Evolutionary conservation across 352 stramenopile species (phyloP), one percentile per base, ranked within the genome.

Genomic region (Phytopythium oedochilum): DNA sequence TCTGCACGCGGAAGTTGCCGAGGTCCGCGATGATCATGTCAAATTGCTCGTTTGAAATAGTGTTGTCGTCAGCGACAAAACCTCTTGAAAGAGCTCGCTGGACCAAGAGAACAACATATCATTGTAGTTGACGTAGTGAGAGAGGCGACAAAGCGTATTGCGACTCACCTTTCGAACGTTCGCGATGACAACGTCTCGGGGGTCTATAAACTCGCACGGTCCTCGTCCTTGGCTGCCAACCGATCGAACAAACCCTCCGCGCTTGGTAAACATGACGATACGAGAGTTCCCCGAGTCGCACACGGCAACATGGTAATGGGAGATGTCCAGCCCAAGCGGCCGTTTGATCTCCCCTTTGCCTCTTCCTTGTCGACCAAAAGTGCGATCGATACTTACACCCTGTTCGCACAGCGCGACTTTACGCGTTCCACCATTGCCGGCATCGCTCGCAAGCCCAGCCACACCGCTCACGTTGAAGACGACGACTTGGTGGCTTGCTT

Each of bases 281-380:
- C 77, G 71, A 29, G 61, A 59, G 38, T 88, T 83, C 0, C 78
- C 81, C 8, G 55, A 62, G 49, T 92, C 81, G 22, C 73, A 88
- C 3, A 88, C 72, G 8, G 86, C 54, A 6, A 82, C 66, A 39
- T 92, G 81, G 40, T 89, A 89, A 63, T 88, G 81, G 1, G 76
- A 88, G 20, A 84, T 48, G 56, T 81, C 75, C 11, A 88, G 61
- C 4, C 70, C 71, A 26, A 50, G 64, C 10, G 73, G 75, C 20
- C 68, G 61, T 53, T 82, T 75, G 11, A 88, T 43, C 8, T 78
- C 53, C 10, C 63, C 72, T 7, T 31, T 34, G 0, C 59, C 69
- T 40, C 65, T 60, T 25, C 72, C 72, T 47, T 64, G 70, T 0
- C 45, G 40, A 20, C 69, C 66, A 55, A 82, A 77, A 9, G 56